A percentile compares a stretch with the other conserved stretches of the same genome.
phyloP scores from a whole-genome alignment of 2,329 filamentous ascomycete species.

The Exophiala phaeomuriformis region DNA sequence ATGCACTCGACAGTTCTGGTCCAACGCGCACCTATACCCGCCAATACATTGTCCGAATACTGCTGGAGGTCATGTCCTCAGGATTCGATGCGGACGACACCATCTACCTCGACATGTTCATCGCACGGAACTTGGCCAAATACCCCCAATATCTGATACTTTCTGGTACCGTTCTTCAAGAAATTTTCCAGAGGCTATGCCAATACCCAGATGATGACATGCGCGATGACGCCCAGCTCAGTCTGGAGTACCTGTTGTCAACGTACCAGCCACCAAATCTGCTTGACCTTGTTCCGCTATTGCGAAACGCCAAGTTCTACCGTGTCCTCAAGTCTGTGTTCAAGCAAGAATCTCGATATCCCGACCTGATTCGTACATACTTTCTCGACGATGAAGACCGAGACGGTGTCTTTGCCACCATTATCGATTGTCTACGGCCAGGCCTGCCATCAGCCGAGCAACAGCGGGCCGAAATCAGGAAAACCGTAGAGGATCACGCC shows the following conservation, averaged over 20 bases:
- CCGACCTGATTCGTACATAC: slow-evolving; percentile 68
- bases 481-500: slow-evolving; percentile 59
- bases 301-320: slow-evolving; percentile 75
- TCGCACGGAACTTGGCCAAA: slow-evolving; percentile 90
- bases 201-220: slow-evolving; percentile 72
- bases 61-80: slow-evolving; percentile 81
- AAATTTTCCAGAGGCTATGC: slow-evolving; percentile 74
- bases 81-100: slow-evolving; percentile 71
- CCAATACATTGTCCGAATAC: slow-evolving; percentile 84
- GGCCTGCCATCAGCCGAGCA: slow-evolving; percentile 58
- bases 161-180: slow-evolving; percentile 75
- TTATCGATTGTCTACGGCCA: slow-evolving; percentile 64
- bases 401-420: slow-evolving; percentile 67
- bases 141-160: slow-evolving; percentile 93
- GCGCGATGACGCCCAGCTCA: slow-evolving; percentile 91
- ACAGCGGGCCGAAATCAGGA: slow-evolving; percentile 64
- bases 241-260: slow-evolving; percentile 87
- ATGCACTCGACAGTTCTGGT: slow-evolving; percentile 53
- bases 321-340: slow-evolving; percentile 88
- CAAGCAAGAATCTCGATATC: slow-evolving; percentile 69
- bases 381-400: slow-evolving; percentile 78
- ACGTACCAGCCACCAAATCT: slow-evolving; percentile 86
- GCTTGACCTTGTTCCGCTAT: slow-evolving; percentile 64
- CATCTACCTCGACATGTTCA: slow-evolving; percentile 97
- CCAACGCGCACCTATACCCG: slow-evolving; percentile 50